Conservation (phyloP, 495 filamentous ascomycete species). For the Lentithecium fluviatile region DNA sequence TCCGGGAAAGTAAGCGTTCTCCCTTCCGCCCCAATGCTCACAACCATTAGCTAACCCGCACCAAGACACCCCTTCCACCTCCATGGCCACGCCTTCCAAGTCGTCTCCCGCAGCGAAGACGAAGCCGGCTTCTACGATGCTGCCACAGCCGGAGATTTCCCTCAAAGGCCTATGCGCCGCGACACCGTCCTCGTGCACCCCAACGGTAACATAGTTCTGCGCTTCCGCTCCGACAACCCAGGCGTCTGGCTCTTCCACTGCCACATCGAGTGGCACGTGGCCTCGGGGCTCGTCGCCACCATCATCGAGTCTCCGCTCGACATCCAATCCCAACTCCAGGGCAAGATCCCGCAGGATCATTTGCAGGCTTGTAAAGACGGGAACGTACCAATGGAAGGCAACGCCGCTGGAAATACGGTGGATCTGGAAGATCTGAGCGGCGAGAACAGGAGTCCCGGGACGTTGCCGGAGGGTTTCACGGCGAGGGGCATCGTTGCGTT, state of each 20-base stretch:
- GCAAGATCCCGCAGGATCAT: conserved; percentile 62
- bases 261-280: conserved; percentile 56
- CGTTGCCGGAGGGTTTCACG: conserved; percentile 71
- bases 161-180: conserved; percentile 54
- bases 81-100: conserved; percentile 83
- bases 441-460: conserved; percentile 54
- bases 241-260: conserved; percentile 80
- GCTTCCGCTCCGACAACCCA: conserved; percentile 62
- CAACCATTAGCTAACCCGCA: background rate
- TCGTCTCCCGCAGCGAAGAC: conserved; percentile 56
- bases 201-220: conserved; percentile 46
- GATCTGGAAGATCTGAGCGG: conserved; percentile 66
- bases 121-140: conserved; percentile 51
- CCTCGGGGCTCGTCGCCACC: conserved; percentile 66
- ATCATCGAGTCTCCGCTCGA: conserved; percentile 68
- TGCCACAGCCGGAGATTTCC: conserved; percentile 45
- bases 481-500: conserved; percentile 68
- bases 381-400: conserved; percentile 56
- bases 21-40: background rate
- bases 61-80: conserved; percentile 76
- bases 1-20: conserved; percentile 48
- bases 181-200: conserved; percentile 58
- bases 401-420: conserved; percentile 69
- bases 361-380: conserved; percentile 57
- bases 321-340: conserved; percentile 56